Evolutionary conservation across 179 eudicot species (phyloP), one percentile per base, ranked within the genome.

Genomic region (Heliamphora pulchella): DNA sequence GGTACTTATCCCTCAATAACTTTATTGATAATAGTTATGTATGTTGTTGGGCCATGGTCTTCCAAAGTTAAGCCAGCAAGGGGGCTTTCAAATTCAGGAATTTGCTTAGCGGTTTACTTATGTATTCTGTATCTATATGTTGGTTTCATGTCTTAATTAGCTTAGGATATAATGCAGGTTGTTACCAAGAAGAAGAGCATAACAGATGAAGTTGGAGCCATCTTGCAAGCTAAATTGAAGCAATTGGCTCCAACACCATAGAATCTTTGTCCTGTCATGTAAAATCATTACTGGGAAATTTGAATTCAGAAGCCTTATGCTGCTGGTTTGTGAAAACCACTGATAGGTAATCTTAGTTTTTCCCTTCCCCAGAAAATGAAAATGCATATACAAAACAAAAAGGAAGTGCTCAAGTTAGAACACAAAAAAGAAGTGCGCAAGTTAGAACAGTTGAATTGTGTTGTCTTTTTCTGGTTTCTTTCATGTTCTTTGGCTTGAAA

Each of bases 211-310:
- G 88, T 90, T 17, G 95, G 92, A 79, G 85, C 61, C 5, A 80
- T 92, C 47, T 85, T 94, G 78, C 98, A 94, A 85, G 92, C 97
- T 44, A 92, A 90, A 87, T 59, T 91, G 81, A 94, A 85, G 89
- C 98, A 92, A 76, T 57, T 88, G 69, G 88, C 92, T 76, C 82
- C 95, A 65, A 67, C 90, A 82, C 83, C 87, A 46, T 87, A 79
- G 74, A 71, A 22, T 61, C 73, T 11, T 14, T 58, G 18, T 69
- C 43, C 18, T 22, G 22, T 63, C 3, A 1, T 62, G 46, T 58
- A 1, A 44, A 18, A 44, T 48, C 31, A 4, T 3, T 22, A 63
- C 73, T 20, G 17, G 3, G n/a, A 7, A 79, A 69, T 13, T 41
- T 39, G 78, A 46, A 66, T 46, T 55, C 13, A 46, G 75, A 65